Conservation (phyloP, 1,284 basidiomycete species). For the Rhodotorula sp. region DNA sequence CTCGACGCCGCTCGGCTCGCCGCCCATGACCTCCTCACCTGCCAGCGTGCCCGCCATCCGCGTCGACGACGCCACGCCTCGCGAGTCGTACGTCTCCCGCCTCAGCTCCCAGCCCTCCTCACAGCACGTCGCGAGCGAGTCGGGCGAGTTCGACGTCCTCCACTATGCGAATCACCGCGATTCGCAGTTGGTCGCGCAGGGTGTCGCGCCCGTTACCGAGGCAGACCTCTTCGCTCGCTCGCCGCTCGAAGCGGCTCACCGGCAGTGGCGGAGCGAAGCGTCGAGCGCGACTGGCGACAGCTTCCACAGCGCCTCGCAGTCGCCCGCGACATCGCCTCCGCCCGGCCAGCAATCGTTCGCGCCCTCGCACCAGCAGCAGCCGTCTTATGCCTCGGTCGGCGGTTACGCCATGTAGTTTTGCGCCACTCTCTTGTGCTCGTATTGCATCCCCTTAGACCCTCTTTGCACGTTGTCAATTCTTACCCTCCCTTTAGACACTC, state of each 20-base stretch:
- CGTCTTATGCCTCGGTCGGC: constrained; percentile 2
- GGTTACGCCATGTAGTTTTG: background rate
- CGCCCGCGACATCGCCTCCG: background rate
- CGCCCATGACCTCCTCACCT: background rate
- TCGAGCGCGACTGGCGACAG: background rate
- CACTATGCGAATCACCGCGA: constrained; percentile 2
- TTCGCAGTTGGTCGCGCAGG: constrained; percentile 5
- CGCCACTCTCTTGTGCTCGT: background rate
- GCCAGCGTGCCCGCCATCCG: background rate
- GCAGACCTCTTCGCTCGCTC: constrained; percentile 8
- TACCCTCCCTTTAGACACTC: too few relatives aligned
- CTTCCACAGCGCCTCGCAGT: background rate
- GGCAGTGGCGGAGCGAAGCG: constrained; percentile 11
- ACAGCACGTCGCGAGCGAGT: background rate
- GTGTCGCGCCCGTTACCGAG: constrained; percentile 1
- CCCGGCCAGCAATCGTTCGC: background rate
- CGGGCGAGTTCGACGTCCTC: constrained; percentile 3
- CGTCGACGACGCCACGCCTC: constrained; percentile 8
- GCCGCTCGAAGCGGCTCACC: constrained; percentile 16
- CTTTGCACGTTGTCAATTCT: background rate
- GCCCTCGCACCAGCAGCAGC: background rate
- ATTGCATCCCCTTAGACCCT: background rate
- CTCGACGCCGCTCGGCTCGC: background rate
- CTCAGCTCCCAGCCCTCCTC: background rate
- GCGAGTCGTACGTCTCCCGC: background rate